These are phyloP conservation scores for Mycena maculata DNA, from an alignment of 768 basidiomycete genomes.

Conservation along the genomic window DNA sequence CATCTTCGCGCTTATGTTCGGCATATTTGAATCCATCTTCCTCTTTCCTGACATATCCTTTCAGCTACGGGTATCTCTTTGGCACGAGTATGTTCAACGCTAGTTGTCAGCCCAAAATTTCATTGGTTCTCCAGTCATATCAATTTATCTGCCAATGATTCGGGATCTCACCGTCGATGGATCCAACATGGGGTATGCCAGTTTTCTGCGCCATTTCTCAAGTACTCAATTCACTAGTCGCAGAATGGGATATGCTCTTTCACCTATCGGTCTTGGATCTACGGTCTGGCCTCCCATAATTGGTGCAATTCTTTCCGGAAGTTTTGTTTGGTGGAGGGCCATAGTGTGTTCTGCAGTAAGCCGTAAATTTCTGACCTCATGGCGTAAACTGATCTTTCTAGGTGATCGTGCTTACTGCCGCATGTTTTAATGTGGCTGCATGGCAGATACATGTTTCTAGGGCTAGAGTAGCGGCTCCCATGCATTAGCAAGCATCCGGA, in stretches of 20 bases:
- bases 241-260: slow-evolving; percentile 21
- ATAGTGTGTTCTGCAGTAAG: slow-evolving; percentile 24
- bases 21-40: not conserved
- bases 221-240: slow-evolving; percentile 5
- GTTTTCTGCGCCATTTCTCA: not conserved
- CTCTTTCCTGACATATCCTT: not conserved
- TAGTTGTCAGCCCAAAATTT: not conserved
- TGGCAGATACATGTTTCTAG: slow-evolving; percentile 15
- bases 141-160: slow-evolving; percentile 27
- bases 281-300: slow-evolving; percentile 23
- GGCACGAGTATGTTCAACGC: slow-evolving; percentile 13
- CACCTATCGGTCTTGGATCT: slow-evolving; percentile 16
- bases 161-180: slow-evolving; percentile 21
- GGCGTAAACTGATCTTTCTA: not conserved
- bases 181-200: slow-evolving; percentile 17
- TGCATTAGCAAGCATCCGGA: too few relatives aligned
- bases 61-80: slow-evolving; percentile 26
- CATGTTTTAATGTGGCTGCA: slow-evolving; percentile 19
- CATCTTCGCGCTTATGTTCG: slow-evolving; percentile 15
- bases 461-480: not conserved
- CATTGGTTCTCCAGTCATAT: slow-evolving; percentile 6
- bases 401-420: slow-evolving; percentile 18
- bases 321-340: slow-evolving; percentile 22
- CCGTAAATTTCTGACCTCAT: not conserved
- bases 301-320: slow-evolving; percentile 12